Base-by-base conservation (phyloP, 225 moss, liverwort and hornwort genomes). In the Polytrichum formosum region DNA sequence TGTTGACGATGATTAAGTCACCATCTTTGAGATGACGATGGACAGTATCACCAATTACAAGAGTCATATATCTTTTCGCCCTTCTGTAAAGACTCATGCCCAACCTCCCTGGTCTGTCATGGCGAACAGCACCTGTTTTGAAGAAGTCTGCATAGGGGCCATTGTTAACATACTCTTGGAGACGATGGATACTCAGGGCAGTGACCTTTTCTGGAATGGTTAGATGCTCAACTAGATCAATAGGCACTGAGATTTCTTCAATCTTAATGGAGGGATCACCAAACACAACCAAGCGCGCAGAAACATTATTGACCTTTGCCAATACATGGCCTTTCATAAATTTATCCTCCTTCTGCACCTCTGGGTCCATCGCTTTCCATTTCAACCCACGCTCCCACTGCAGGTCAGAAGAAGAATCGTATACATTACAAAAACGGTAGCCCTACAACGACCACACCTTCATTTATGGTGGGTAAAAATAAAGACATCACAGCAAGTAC, bases 181-280 rank as follows among this genome's bases (percentile, higher is more conserved):
- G 70, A 68, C 75, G 78, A 13, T 69, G 62, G 13, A 72, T 82
- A 75, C 90, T 96, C 28, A 85, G 79, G 29, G 70, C 65, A 29
- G 89, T 91, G 30, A 91, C 93, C 53, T 74, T 77, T 79, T 90
- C 93, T 55, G 93, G 95, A 67, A 93, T 68, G 8, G 91, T 96
- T 72, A 96, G 74, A 61, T 84, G 63, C 64, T 91, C 86, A 20
- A 87, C 88, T 63, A 93, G 65, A 70, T 78, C 71, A 67, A 84
- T 26, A 9, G 93, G 93, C 55, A 96, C 80, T 25, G 79, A 77
- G 72, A 96, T 73, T 69, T 96, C 91, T 72, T 96, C 86, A 33
- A 93, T 78, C 69, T 74, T 80, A 72, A 93, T 77, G 53, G 76
- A 90, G 27, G 98, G 92, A 66, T 98, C 98, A 68, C 98, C 98